Evolutionary conservation across 2,329 filamentous ascomycete genomes (phyloP), one percentile per base, ranked within the genome.

Genomic region (Aspergillus sp.): DNA sequence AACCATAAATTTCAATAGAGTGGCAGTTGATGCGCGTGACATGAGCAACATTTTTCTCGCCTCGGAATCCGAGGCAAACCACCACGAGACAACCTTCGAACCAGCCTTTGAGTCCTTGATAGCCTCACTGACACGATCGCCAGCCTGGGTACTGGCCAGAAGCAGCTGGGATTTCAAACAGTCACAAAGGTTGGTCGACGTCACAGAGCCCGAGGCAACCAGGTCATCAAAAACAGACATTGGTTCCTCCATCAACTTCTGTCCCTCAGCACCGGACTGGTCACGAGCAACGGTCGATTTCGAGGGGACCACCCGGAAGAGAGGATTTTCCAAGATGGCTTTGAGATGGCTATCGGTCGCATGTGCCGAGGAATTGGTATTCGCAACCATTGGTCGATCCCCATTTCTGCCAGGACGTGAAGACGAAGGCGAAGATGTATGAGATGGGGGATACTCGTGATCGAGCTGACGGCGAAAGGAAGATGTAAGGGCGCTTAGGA

Each of bases 381-480:
- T 56, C 31, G 49, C 52, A 31, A 55, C 46, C 11, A 49, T 37
- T 37, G 47, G 48, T 9, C 13, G 30, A 8, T 39, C 41, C 13
- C 32, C 30, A 44, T 51, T 48, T 28, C 43, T 44, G 19, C 19
- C 19, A 19, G 19, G 19, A 19, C 19, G 19, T 19, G 19, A 19
- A 19, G 19, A 19, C 39, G 54, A 49, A n/a, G 51, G 42, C 10
- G 50, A 47, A 39, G 52, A 30, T 10, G 45, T 43, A 33, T 49
- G 47, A n/a, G 54, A 50, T 29, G 60, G 56, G 12, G 74, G 76
- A 63, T 83, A 76, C 46, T 77, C 74, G 42, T 68, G 71, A 54
- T 85, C 81, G 34, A 86, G 73, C 46, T 84, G 79, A 39, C 74
- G 70, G 51, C 79, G 74, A 60, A 86, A 86, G 9, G 81, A 84